Evolutionary conservation across 371 early-diverging fungal genomes (phyloP).

Genomic region (Mucor ambiguus): DNA sequence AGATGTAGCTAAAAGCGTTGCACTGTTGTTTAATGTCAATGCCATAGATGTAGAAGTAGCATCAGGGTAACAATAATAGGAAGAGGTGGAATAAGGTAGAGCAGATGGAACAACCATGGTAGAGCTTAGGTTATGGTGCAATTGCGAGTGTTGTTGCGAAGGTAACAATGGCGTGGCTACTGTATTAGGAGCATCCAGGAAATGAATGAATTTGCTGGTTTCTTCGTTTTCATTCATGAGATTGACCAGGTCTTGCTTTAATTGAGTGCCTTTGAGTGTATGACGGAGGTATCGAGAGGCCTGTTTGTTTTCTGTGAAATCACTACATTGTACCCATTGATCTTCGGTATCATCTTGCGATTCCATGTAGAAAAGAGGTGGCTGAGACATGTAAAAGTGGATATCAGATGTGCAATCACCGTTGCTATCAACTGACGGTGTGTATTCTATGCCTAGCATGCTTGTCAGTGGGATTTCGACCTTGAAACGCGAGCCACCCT

Average conservation of each 20-base stretch:
- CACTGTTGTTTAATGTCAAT: background rate
- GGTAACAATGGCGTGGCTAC: background rate
- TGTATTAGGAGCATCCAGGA: slow-evolving; percentile 15
- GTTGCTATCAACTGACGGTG: background rate
- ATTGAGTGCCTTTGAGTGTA: slow-evolving; percentile 56
- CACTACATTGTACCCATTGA: slow-evolving; percentile 67
- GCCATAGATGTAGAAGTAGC: background rate
- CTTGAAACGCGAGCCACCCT: slow-evolving; percentile 52
- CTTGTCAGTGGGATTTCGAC: background rate
- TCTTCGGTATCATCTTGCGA: background rate
- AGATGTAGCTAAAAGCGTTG: background rate
- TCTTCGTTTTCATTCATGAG: slow-evolving; percentile 29
- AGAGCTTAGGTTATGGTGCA: background rate
- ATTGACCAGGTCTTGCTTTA: slow-evolving; percentile 48
- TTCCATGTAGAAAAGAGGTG: slow-evolving; percentile 65
- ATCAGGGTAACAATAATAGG: background rate
- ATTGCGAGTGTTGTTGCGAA: background rate
- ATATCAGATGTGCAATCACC: slow-evolving; percentile 36
- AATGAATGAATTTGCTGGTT: slow-evolving; percentile 31
- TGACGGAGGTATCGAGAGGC: slow-evolving; percentile 64
- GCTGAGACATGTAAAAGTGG: slow-evolving; percentile 57
- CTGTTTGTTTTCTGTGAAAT: slow-evolving; percentile 75
- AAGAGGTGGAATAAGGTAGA: background rate
- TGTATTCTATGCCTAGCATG: background rate
- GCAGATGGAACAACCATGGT: background rate